Conservation (phyloP, 176 grass and related monocot genomes). For the Bothriochloa decipiens region DNA sequence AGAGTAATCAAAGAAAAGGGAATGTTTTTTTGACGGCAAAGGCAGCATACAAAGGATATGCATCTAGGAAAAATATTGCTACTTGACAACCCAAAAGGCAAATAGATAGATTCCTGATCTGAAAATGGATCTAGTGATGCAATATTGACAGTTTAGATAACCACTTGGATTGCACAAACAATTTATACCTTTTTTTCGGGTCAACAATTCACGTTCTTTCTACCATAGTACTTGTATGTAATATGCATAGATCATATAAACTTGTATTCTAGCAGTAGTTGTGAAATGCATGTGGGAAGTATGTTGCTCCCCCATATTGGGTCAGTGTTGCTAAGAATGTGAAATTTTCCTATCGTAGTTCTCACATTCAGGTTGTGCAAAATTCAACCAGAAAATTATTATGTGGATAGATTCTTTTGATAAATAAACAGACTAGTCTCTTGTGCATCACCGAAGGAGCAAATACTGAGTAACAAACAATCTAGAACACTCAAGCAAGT, state of each 20-base stretch:
- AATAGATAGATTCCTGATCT: background rate
- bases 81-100: background rate
- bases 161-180: background rate
- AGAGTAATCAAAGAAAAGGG: background rate
- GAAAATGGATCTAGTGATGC: background rate
- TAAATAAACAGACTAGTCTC: background rate
- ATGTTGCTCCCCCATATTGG: background rate
- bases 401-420: background rate
- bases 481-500: slow-evolving; percentile 29
- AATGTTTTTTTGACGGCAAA: background rate
- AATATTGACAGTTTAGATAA: background rate
- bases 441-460: background rate
- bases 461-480: background rate
- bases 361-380: background rate
- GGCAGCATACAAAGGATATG: background rate
- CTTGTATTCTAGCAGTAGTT: background rate
- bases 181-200: background rate
- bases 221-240: background rate
- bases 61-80: background rate
- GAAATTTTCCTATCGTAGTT: background rate
- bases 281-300: background rate
- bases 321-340: background rate
- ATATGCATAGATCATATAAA: background rate
- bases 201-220: background rate
- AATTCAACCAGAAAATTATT: background rate